Percentiles rank a stretch among this genome's conserved stretches.
Conservation (phyloP, 2,329 filamentous ascomycete genomes). For the Colletotrichum gloeosporioides region DNA sequence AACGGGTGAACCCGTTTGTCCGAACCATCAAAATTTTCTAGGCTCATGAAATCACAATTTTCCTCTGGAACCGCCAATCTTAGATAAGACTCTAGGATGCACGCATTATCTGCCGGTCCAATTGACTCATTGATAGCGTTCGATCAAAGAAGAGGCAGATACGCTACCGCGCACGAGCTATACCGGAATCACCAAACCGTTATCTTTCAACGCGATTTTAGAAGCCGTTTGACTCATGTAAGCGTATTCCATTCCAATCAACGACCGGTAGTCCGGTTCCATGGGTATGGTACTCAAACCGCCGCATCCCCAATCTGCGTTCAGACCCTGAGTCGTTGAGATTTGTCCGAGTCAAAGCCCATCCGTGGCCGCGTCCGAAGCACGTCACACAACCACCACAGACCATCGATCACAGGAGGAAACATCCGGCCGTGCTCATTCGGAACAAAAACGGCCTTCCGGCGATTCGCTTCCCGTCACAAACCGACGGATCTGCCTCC, state of each 20-base stretch:
- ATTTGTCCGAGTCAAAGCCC: slow-evolving; percentile 3
- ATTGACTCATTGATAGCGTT: not conserved
- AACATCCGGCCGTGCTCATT: not conserved
- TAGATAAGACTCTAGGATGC: not conserved
- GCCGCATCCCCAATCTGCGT: not conserved
- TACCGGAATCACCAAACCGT: not conserved
- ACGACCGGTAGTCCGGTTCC: not conserved
- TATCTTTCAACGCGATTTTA: not conserved
- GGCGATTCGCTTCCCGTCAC: not conserved
- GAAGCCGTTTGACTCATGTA: not conserved
- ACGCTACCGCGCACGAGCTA: not conserved
- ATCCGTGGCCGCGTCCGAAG: not conserved
- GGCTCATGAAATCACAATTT: not conserved
- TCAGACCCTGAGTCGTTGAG: not conserved
- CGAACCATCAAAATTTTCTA: not conserved
- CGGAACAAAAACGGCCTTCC: not conserved
- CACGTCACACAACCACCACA: not conserved
- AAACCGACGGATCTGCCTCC: not conserved
- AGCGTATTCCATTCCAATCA: not conserved
- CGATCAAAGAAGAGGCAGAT: not conserved
- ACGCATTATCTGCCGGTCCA: not conserved
- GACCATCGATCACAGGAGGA: not conserved
- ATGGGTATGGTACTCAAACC: not conserved
- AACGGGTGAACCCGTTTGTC: not conserved
- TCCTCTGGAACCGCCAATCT: not conserved